Evolutionary conservation across 305 asterid genomes (phyloP).

Genomic region (Fraxinus platypoda): DNA sequence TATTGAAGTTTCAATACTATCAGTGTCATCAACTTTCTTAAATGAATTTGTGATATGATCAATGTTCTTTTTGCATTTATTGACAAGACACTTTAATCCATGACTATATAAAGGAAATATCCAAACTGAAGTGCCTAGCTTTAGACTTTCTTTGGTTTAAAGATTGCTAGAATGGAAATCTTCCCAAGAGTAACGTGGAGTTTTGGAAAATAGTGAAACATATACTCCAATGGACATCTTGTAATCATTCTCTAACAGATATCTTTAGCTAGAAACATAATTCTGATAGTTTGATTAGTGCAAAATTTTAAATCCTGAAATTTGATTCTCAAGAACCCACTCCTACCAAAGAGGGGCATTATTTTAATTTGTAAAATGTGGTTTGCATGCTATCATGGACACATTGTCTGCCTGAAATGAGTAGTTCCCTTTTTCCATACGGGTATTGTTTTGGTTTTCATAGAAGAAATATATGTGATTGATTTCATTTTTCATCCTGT

Average conservation of each 20-base stretch:
- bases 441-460: conserved; percentile 8
- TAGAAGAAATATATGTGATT: not conserved
- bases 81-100: not conserved
- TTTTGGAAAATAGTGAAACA: not conserved
- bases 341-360: not conserved
- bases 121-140: not conserved
- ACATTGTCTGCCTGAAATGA: not conserved
- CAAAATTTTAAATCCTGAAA: conserved; percentile 1
- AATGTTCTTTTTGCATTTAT: not conserved
- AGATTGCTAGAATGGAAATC: not conserved
- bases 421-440: conserved; percentile 12
- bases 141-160: not conserved
- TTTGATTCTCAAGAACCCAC: conserved; percentile 3
- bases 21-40: not conserved
- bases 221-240: not conserved
- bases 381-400: not conserved
- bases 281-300: not conserved
- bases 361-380: not conserved
- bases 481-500: conserved; percentile 8
- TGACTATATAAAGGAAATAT: not conserved
- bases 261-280: conserved; percentile 1
- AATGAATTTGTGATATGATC: not conserved
- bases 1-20: not conserved
- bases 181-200: not conserved
- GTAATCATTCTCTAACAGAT: not conserved